These are phyloP conservation scores for Solanum paucissectum DNA, from an alignment of 257 asterid species.

Conservation along the genomic window DNA sequence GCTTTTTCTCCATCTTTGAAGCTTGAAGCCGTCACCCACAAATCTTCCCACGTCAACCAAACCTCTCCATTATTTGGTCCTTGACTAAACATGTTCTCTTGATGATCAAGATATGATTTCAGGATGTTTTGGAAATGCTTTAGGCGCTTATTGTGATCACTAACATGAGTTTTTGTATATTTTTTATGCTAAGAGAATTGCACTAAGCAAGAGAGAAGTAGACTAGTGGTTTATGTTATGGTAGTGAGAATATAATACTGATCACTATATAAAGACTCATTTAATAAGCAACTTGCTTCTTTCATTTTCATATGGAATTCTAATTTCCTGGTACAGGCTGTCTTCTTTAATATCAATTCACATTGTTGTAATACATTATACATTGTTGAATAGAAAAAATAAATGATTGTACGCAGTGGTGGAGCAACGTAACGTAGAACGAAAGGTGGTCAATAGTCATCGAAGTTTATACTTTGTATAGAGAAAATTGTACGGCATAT, in stretches of 20 bases:
- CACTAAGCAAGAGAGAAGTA: background rate
- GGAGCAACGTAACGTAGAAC: too few species aligned
- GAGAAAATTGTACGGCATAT: too few species aligned
- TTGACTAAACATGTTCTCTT: background rate
- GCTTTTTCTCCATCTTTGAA: conserved; percentile 4
- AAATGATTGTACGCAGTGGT: too few species aligned
- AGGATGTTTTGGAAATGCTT: background rate
- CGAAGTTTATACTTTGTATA: too few species aligned
- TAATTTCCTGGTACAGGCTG: background rate
- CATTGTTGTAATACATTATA: too few species aligned
- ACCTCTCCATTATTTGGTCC: background rate
- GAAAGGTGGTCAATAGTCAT: too few species aligned
- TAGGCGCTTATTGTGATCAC: background rate
- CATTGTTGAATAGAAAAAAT: too few species aligned
- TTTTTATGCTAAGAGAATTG: background rate
- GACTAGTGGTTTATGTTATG: background rate
- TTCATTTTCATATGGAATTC: background rate
- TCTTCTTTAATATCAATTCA: background rate
- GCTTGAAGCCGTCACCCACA: conserved; percentile 15
- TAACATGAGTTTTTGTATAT: background rate
- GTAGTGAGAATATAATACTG: background rate
- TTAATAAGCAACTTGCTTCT: background rate
- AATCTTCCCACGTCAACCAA: conserved; percentile 29
- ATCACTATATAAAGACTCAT: background rate
- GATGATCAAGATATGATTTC: background rate